Conservation (phyloP, 768 basidiomycete genomes). For the Tylopilus vinaceipallidus region DNA sequence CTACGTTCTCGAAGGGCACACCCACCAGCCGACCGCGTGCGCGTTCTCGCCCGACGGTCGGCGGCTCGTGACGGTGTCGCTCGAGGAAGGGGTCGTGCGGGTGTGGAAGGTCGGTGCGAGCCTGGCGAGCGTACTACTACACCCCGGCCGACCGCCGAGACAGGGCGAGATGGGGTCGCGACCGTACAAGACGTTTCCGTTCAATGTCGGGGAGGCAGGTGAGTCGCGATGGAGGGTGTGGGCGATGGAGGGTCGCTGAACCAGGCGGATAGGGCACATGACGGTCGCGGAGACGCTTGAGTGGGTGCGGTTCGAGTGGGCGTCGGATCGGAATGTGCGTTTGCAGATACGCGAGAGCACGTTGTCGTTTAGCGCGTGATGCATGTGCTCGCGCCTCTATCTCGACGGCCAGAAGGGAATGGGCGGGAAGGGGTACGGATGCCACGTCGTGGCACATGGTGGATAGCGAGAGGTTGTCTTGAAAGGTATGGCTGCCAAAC, state of each 20-base stretch:
- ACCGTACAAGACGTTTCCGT: constrained; percentile 86
- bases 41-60: constrained; percentile 94
- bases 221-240: background rate
- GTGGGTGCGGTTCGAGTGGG: constrained; percentile 81
- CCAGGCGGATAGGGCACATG: constrained; percentile 56
- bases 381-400: background rate
- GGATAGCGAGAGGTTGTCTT: too few species aligned
- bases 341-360: constrained; percentile 79
- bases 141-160: constrained; percentile 85
- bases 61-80: constrained; percentile 79
- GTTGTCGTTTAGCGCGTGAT: constrained; percentile 81
- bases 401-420: background rate
- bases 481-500: too few species aligned
- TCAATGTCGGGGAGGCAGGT: constrained; percentile 86
- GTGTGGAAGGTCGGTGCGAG: constrained; percentile 97
- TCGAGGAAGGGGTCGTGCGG: constrained; percentile 80
- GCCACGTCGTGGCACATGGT: too few species aligned
- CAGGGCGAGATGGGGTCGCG: constrained; percentile 81
- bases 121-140: constrained; percentile 79
- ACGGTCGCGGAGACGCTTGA: constrained; percentile 64
- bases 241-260: background rate
- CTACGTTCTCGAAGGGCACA: constrained; percentile 93
- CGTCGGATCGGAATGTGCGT: constrained; percentile 76
- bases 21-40: constrained; percentile 74
- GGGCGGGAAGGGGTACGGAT: too few species aligned